phyloP scores from a whole-genome alignment of 2,329 filamentous ascomycete genomes.

The Gliomastix tumulicola region DNA sequence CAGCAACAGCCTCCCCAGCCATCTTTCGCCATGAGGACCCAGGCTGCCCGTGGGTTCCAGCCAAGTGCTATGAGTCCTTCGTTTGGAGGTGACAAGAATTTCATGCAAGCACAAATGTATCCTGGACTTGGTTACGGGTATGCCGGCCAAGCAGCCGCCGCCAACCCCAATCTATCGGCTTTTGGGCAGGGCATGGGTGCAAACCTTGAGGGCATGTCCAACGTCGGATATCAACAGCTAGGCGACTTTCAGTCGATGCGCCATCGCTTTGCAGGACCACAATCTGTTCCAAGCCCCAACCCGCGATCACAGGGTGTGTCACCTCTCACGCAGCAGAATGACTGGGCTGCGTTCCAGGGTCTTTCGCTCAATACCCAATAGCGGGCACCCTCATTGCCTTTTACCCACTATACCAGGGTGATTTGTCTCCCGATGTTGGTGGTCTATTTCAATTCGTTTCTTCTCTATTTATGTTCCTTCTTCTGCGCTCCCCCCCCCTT shows the following conservation, averaged over 20 bases:
- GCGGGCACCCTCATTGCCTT: slow-evolving; percentile 7
- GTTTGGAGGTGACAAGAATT: too few species aligned
- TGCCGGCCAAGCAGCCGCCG: too few species aligned
- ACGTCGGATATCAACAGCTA: slow-evolving; percentile 22
- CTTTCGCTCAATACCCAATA: slow-evolving; percentile 62
- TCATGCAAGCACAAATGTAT: too few species aligned
- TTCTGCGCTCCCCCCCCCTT: too few species aligned
- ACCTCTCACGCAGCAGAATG: slow-evolving; percentile 37
- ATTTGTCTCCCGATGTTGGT: too few species aligned
- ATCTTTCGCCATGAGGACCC: slow-evolving; percentile 25
- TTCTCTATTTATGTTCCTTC: too few species aligned
- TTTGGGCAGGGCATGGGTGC: slow-evolving; percentile 19
- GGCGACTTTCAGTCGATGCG: slow-evolving; percentile 39
- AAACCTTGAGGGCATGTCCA: slow-evolving; percentile 19
- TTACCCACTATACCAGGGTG: too few species aligned
- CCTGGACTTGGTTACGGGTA: slow-evolving; percentile 27
- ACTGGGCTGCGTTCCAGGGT: slow-evolving; percentile 64
- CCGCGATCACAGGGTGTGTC: slow-evolving; percentile 29
- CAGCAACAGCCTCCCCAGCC: slow-evolving; percentile 14
- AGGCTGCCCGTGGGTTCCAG: slow-evolving; percentile 32
- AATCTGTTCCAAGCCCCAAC: slow-evolving; percentile 23
- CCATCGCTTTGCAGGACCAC: slow-evolving; percentile 36
- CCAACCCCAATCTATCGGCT: too few species aligned
- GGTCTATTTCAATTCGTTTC: too few species aligned
- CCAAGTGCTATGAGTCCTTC: too few species aligned